Percentiles rank a stretch among this genome's conserved stretches.
Evolutionary conservation across 2,329 filamentous ascomycete species (phyloP).

Genomic region (Beauveria scarabaeidicola): DNA sequence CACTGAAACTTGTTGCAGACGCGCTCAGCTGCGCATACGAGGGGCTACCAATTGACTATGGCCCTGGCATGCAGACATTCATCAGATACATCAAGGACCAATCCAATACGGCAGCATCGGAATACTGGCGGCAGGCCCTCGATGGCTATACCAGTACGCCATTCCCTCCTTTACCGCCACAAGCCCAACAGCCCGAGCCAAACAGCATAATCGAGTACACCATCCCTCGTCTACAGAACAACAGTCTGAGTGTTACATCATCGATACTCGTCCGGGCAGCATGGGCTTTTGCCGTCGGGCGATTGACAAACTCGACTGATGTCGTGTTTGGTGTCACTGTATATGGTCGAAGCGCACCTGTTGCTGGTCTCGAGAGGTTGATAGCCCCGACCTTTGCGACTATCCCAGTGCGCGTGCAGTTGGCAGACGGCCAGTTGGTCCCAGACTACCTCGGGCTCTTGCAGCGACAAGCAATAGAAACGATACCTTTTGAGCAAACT

Average conservation of each 20-base stretch:
- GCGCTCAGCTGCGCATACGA: background rate
- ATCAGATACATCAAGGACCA: background rate
- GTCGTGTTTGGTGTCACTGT: constrained; percentile 10
- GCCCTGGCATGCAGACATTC: background rate
- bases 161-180: background rate
- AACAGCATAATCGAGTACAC: background rate
- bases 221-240: background rate
- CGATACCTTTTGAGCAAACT: background rate
- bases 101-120: background rate
- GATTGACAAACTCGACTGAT: constrained; percentile 4
- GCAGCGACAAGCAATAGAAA: background rate
- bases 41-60: background rate
- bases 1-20: background rate
- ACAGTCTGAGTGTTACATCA: background rate
- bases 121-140: background rate
- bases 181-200: background rate
- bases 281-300: constrained; percentile 1
- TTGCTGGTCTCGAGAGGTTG: constrained; percentile 1
- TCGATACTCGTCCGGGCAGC: background rate
- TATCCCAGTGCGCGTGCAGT: background rate
- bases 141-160: background rate
- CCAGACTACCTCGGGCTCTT: background rate
- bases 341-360: constrained; percentile 3
- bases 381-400: constrained; percentile 15
- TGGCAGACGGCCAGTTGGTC: too few relatives aligned